phyloP scores from a whole-genome alignment of 805 yeast species.

The Ogataea henricii region DNA sequence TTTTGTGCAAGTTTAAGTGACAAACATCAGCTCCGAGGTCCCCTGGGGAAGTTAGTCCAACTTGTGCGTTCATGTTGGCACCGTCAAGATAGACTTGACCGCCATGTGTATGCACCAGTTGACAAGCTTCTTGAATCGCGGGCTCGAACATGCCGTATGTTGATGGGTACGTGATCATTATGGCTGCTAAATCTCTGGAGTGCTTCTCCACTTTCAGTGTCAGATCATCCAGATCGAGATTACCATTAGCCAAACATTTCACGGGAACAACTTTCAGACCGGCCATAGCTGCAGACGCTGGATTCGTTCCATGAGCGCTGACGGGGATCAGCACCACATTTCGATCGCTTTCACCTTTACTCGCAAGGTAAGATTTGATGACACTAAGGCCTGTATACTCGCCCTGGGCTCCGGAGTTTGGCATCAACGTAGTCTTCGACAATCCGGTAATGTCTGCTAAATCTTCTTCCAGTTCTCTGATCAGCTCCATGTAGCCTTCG shows the following conservation, averaged over 20 bases:
- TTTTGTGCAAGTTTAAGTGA: conserved; percentile 94
- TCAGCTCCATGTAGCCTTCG: conserved; percentile 77
- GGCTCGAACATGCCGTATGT: conserved; percentile 97
- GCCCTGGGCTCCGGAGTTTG: conserved; percentile 98
- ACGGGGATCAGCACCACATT: conserved; percentile 93
- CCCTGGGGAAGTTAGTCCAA: conserved; percentile 96
- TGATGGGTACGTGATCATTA: conserved; percentile 97
- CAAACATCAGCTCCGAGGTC: conserved; percentile 98
- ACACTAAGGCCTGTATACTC: conserved; percentile 93
- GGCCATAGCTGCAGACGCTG: conserved; percentile 98
- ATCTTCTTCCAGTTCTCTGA: conserved; percentile 77
- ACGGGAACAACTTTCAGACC: conserved; percentile 93
- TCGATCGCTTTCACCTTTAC: conserved; percentile 70
- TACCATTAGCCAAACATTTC: conserved; percentile 83
- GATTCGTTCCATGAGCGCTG: conserved; percentile 97
- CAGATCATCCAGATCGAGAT: conserved; percentile 79
- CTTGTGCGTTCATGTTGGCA: conserved; percentile 99
- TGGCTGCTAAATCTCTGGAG: conserved; percentile 73
- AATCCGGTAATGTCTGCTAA: conserved; percentile 92
- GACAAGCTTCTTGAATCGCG: conserved; percentile 80
- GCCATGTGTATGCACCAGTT: conserved; percentile 80
- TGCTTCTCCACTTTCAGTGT: conserved; percentile 70
- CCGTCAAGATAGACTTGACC: conserved; percentile 98
- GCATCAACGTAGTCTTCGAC: conserved; percentile 87
- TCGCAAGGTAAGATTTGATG: conserved; percentile 72